These are phyloP conservation scores for Larix kaempferi DNA, from an alignment of 75 land plant genomes.

Conservation along the genomic window DNA sequence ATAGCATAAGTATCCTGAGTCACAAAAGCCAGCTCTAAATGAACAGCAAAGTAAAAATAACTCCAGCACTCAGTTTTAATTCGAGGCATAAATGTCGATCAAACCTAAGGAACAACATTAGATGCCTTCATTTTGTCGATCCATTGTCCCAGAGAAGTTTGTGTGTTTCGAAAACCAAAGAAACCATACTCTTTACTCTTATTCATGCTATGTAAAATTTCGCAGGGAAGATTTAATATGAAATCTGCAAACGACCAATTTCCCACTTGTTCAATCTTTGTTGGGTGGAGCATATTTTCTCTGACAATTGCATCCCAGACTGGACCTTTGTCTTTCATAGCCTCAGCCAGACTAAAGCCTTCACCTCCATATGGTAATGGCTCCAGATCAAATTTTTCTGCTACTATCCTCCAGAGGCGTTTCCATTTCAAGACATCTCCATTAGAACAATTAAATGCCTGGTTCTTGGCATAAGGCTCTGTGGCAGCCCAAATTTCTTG, in stretches of 20 bases:
- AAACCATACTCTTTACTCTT: conserved; percentile 93
- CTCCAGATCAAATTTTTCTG: conserved; percentile 63
- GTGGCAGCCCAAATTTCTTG: conserved; percentile 91
- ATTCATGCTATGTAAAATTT: conserved; percentile 55
- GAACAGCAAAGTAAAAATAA: no score
- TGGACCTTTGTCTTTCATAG: conserved; percentile 63
- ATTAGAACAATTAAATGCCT: conserved; percentile 71
- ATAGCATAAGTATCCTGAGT: no score
- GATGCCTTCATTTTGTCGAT: conserved; percentile 67
- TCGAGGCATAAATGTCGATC: background rate
- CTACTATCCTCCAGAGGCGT: conserved; percentile 64
- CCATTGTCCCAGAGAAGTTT: conserved; percentile 39
- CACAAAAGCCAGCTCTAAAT: no score
- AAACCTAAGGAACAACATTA: conserved; percentile 56
- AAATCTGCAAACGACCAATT: conserved; percentile 65
- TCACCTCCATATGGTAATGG: conserved; percentile 15
- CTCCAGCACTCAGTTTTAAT: no score
- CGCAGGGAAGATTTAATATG: conserved; percentile 12
- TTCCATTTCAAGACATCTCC: conserved; percentile 84
- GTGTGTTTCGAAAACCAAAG: conserved; percentile 62
- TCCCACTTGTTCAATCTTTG: conserved; percentile 61
- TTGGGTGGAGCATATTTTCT: conserved; percentile 32
- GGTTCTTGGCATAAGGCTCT: conserved; percentile 64
- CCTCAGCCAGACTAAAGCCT: conserved; percentile 35
- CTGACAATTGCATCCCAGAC: conserved; percentile 84